A percentile compares a stretch with the other conserved stretches of the same genome.
phyloP scores from a whole-genome alignment of 495 filamentous ascomycete species.

The Daldinia bambusicola region DNA sequence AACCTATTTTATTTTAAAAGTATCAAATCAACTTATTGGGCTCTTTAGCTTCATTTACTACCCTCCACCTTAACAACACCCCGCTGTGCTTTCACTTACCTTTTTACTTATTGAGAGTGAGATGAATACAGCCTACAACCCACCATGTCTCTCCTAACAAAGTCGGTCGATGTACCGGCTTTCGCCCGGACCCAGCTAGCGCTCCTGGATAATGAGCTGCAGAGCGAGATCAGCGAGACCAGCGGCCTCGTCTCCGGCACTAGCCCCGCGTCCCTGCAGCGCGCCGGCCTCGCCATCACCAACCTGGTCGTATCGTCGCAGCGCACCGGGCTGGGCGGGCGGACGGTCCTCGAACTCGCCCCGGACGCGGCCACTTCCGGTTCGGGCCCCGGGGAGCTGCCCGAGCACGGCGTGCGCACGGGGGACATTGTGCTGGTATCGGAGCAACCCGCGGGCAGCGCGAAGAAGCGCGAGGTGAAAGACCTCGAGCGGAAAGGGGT shows the following conservation, averaged over 20 bases:
- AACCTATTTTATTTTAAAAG: not conserved
- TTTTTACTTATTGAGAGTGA: not conserved
- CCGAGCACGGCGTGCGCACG: slow-evolving; percentile 83
- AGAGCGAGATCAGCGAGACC: slow-evolving; percentile 80
- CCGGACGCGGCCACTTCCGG: slow-evolving; percentile 72
- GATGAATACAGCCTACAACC: not conserved
- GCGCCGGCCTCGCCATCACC: slow-evolving; percentile 86
- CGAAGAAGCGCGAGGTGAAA: slow-evolving; percentile 74
- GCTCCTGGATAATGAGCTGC: slow-evolving; percentile 81
- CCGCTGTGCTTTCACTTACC: not conserved
- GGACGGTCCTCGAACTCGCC: slow-evolving; percentile 82
- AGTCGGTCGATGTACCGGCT: slow-evolving; percentile 69
- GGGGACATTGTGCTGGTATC: slow-evolving; percentile 89
- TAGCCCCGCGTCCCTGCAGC: slow-evolving; percentile 78
- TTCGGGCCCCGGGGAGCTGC: slow-evolving; percentile 55
- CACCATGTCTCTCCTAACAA: slow-evolving; percentile 55
- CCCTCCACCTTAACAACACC: not conserved
- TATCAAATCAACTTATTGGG: not conserved
- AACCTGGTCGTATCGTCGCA: slow-evolving; percentile 80
- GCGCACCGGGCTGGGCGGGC: slow-evolving; percentile 91
- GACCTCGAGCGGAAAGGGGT: slow-evolving; percentile 71
- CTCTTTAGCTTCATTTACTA: not conserved
- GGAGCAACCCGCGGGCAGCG: slow-evolving; percentile 76
- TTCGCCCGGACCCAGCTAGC: slow-evolving; percentile 83
- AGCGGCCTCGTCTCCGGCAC: slow-evolving; percentile 73